A percentile compares a stretch with the other conserved stretches of the same genome.
Evolutionary conservation across 1,284 basidiomycete genomes (phyloP).

Genomic region (Cryptococcus amylolentus): DNA sequence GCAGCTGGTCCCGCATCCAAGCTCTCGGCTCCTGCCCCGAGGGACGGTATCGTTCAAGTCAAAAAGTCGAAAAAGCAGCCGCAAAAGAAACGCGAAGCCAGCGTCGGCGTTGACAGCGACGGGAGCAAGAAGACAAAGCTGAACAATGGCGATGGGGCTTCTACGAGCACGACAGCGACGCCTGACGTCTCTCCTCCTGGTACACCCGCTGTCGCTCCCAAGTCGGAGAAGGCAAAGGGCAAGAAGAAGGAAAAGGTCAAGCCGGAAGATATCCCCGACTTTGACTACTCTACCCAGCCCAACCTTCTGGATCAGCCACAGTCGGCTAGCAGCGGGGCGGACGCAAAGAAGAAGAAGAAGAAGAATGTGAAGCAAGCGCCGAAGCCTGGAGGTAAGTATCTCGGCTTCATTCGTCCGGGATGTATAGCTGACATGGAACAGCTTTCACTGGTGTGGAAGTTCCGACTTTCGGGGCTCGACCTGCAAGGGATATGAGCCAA

Average conservation of each 20-base stretch:
- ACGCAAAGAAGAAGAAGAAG: conserved; percentile 21
- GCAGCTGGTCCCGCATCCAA: conserved; percentile 9
- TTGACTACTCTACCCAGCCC: conserved; percentile 70
- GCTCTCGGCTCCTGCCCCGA: conserved; percentile 5
- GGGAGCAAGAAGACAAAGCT: conserved; percentile 12
- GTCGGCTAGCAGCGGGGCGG: conserved; percentile 6
- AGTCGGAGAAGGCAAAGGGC: conserved; percentile 17
- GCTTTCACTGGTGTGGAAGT: conserved; percentile 25
- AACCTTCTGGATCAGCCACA: conserved; percentile 67
- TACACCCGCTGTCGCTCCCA: neutral
- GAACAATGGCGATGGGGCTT: neutral
- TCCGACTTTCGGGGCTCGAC: conserved; percentile 37
- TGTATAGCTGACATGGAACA: neutral
- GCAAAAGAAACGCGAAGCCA: conserved; percentile 15
- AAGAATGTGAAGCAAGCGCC: conserved; percentile 40
- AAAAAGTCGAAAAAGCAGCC: conserved; percentile 28
- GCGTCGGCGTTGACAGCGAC: neutral
- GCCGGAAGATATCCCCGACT: conserved; percentile 53
- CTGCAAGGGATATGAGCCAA: conserved; percentile 42
- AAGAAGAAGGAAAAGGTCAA: conserved; percentile 21
- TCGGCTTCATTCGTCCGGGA: neutral
- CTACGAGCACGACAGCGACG: neutral
- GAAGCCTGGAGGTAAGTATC: conserved; percentile 6
- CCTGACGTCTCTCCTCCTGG: neutral
- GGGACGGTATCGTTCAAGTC: conserved; percentile 34